Percentiles rank a stretch among this genome's conserved stretches.
Evolutionary conservation across 2,329 filamentous ascomycete genomes (phyloP).

Genomic region (Daldinia eschscholtzii): DNA sequence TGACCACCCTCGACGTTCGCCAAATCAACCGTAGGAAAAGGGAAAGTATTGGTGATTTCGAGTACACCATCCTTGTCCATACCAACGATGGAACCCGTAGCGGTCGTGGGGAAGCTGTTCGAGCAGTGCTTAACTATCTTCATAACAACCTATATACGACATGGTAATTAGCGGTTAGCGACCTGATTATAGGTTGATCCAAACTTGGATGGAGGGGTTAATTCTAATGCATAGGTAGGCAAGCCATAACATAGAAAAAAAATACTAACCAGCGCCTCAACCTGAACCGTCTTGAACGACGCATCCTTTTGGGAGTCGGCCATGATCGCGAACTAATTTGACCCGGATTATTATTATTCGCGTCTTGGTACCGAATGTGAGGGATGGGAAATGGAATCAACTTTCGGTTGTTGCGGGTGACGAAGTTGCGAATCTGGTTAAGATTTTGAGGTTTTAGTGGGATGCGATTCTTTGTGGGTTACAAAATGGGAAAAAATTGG

Average conservation of each 20-base stretch:
- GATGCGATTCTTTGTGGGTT: conserved; percentile 50
- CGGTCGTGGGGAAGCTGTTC: conserved; percentile 85
- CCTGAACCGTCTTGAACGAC: conserved; percentile 88
- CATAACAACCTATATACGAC: conserved; percentile 80
- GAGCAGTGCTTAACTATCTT: conserved; percentile 98
- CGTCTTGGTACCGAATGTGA: conserved; percentile 1
- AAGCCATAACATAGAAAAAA: background rate
- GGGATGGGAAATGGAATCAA: conserved; percentile 8
- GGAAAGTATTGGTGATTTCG: conserved; percentile 94
- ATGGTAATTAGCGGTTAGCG: conserved; percentile 5
- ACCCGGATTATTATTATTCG: conserved; percentile 1
- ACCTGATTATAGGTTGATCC: conserved; percentile 40
- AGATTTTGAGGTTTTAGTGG: conserved; percentile 51
- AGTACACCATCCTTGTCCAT: conserved; percentile 87
- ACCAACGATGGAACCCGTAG: conserved; percentile 91
- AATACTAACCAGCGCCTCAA: conserved; percentile 87
- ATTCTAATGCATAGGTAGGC: conserved; percentile 24
- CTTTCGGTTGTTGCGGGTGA: conserved; percentile 21
- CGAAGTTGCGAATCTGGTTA: conserved; percentile 36
- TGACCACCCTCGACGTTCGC: conserved; percentile 74
- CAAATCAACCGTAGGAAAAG: conserved; percentile 87
- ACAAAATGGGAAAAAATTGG: conserved; percentile 29
- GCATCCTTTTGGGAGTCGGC: conserved; percentile 72
- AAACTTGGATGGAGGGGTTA: conserved; percentile 51
- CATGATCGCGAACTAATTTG: conserved; percentile 60